Conservation (phyloP, 768 basidiomycete genomes). For the Pleurotus cornucopiae region DNA sequence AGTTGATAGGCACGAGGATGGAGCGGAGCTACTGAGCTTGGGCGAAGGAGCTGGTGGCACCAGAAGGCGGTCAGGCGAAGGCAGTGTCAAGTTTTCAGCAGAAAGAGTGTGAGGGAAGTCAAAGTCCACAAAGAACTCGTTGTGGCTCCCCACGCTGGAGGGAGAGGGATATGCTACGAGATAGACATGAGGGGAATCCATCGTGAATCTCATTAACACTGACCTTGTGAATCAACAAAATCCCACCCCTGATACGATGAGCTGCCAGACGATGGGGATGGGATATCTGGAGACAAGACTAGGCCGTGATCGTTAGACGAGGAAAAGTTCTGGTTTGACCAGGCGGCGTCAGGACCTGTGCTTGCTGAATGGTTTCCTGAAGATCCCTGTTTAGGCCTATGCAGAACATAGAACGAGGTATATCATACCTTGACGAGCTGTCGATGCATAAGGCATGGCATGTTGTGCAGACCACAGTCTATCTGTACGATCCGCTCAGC, state of each 20-base stretch:
- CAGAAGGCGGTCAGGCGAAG: not conserved
- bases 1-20: slow-evolving; percentile 13
- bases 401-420: not conserved
- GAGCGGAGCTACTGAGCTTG: slow-evolving; percentile 12
- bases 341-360: not conserved
- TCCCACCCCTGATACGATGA: not conserved
- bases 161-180: slow-evolving; percentile 1
- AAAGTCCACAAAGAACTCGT: slow-evolving; percentile 8
- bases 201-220: not conserved
- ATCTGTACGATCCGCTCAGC: not conserved
- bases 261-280: not conserved
- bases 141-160: slow-evolving; percentile 2
- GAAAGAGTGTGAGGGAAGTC: slow-evolving; percentile 6
- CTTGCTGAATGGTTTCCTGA: no score
- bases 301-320: not conserved
- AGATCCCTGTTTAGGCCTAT: not conserved
- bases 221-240: slow-evolving; percentile 3
- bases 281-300: not conserved
- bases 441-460: not conserved
- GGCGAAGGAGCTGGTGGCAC: not conserved
- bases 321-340: not conserved
- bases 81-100: slow-evolving; percentile 5
- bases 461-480: slow-evolving; percentile 1
- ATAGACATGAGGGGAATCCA: no score
- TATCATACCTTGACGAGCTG: not conserved